phyloP scores from a whole-genome alignment of 2,329 filamentous ascomycete species.

The Diaporthe batatas region DNA sequence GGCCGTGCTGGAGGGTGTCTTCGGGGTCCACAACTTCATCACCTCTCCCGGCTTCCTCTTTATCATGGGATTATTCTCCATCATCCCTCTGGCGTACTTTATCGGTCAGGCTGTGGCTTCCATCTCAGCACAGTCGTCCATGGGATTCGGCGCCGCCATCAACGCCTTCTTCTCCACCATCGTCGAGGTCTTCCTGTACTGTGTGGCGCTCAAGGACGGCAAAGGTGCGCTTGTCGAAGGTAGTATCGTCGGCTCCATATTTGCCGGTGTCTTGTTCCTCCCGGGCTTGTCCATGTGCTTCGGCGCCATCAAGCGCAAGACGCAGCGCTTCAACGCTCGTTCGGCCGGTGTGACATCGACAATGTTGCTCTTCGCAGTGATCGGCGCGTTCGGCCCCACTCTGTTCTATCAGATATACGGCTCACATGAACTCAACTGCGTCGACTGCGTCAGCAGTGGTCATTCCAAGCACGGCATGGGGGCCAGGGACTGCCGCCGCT shows the following conservation, averaged over 20 bases:
- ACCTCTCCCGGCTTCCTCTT: conserved; percentile 91
- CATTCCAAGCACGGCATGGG: conserved; percentile 53
- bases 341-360: conserved; percentile 97
- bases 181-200: conserved; percentile 98
- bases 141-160: conserved; percentile 96
- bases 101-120: conserved; percentile 98
- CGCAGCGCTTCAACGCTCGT: conserved; percentile 96
- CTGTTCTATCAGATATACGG: conserved; percentile 99
- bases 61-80: conserved; percentile 84
- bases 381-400: conserved; percentile 94
- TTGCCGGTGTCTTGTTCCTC: conserved; percentile 94
- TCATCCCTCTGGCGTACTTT: conserved; percentile 97
- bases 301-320: conserved; percentile 96
- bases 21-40: conserved; percentile 79
- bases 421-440: conserved; percentile 93
- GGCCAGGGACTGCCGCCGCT: conserved; percentile 86
- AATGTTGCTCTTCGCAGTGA: conserved; percentile 96
- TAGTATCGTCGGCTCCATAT: conserved; percentile 97
- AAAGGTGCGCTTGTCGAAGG: conserved; percentile 95
- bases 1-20: conserved; percentile 77
- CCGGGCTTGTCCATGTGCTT: conserved; percentile 99
- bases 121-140: conserved; percentile 97
- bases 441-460: conserved; percentile 68
- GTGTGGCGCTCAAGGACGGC: conserved; percentile 90
- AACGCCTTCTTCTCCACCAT: conserved; percentile 99